phyloP scores from a whole-genome alignment of 768 basidiomycete species.

The Tulasnella sp. region DNA sequence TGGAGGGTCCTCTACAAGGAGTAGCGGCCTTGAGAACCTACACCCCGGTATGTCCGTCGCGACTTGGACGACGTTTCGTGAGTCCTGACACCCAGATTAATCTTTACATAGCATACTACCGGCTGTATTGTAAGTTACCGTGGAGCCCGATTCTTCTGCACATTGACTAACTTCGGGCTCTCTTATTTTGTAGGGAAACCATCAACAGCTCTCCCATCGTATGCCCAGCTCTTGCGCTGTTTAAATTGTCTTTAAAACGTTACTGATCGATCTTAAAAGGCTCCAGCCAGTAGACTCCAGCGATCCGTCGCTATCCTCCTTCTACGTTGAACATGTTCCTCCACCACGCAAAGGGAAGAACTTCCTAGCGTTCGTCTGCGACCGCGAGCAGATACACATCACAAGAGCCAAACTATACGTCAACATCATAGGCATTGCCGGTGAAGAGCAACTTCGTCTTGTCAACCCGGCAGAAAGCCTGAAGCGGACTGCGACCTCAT shows the following conservation, averaged over 20 bases:
- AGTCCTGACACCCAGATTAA: not conserved
- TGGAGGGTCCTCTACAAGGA: not conserved
- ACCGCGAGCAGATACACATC: not conserved
- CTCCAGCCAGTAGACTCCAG: not conserved
- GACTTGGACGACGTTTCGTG: not conserved
- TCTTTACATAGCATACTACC: not conserved
- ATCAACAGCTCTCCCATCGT: not conserved
- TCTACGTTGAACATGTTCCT: not conserved
- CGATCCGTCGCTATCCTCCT: not conserved
- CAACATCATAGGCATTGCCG: not conserved
- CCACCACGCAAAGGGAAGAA: not conserved
- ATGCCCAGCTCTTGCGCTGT: not conserved
- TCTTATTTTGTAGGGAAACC: not conserved
- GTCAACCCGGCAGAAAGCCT: not conserved
- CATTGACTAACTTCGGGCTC: not conserved
- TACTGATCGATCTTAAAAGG: not conserved
- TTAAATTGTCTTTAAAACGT: no score
- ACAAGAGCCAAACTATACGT: slow-evolving; percentile 2
- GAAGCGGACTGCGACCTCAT: not conserved
- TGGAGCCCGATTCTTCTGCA: not conserved
- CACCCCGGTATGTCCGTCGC: not conserved
- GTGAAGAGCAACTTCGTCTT: not conserved
- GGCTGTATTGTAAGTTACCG: not conserved
- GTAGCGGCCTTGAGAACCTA: not conserved
- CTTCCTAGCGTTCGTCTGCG: slow-evolving; percentile 4